Conservation (phyloP, 495 filamentous ascomycete species). For the Penicillium turbatum region DNA sequence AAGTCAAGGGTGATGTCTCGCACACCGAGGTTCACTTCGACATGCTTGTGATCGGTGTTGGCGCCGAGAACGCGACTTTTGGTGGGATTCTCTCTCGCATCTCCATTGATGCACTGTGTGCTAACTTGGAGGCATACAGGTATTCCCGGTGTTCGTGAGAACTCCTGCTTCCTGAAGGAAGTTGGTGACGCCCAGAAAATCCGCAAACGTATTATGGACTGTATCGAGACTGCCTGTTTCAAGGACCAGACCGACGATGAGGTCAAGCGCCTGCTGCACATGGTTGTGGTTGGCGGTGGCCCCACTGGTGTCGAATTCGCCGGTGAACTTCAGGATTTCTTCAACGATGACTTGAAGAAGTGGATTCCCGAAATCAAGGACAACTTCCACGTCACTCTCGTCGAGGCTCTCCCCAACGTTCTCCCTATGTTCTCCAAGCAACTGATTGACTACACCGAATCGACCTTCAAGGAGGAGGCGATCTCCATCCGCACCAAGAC, state of each 20-base stretch:
- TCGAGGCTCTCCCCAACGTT: slow-evolving; percentile 97
- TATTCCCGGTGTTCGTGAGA: slow-evolving; percentile 88
- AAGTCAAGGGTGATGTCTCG: slow-evolving; percentile 78
- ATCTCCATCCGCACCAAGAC: slow-evolving; percentile 98
- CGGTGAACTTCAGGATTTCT: slow-evolving; percentile 97
- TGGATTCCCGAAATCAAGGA: slow-evolving; percentile 93
- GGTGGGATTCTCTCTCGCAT: slow-evolving; percentile 46
- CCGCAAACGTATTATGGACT: slow-evolving; percentile 99
- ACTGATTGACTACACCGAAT: slow-evolving; percentile 98
- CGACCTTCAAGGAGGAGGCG: slow-evolving; percentile 96
- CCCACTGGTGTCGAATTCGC: slow-evolving; percentile 98
- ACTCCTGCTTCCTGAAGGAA: slow-evolving; percentile 98
- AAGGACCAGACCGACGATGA: slow-evolving; percentile 93
- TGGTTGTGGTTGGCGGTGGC: slow-evolving; percentile 98
- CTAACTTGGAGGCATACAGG: slow-evolving; percentile 37
- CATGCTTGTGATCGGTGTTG: slow-evolving; percentile 95
- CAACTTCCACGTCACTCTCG: slow-evolving; percentile 93
- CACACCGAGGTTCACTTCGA: slow-evolving; percentile 93
- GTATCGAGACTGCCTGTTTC: slow-evolving; percentile 96
- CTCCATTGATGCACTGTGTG: background rate
- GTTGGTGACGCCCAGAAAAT: slow-evolving; percentile 93
- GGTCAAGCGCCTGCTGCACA: slow-evolving; percentile 90
- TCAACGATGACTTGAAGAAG: slow-evolving; percentile 94
- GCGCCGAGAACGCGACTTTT: slow-evolving; percentile 98
- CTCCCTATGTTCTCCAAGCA: slow-evolving; percentile 99